A percentile compares a stretch with the other conserved stretches of the same genome.
Conservation (phyloP, 148 eudicot species). For the Dianthus caryophyllus region DNA sequence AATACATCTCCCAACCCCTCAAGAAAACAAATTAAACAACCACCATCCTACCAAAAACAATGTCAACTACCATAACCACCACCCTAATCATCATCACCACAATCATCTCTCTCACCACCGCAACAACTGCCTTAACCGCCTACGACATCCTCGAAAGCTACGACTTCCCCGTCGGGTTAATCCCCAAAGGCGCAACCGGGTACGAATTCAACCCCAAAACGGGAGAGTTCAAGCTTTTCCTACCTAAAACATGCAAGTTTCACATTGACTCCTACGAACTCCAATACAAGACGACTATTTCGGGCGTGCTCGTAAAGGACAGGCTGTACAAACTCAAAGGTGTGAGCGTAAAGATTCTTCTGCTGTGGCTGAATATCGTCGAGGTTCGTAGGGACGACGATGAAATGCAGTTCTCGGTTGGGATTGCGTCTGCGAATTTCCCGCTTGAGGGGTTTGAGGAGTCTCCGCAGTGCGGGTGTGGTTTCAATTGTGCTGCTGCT, state of each 20-base stretch:
- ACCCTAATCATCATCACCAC: slow-evolving; percentile 6
- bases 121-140: slow-evolving; percentile 19
- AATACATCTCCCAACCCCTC: too few species aligned
- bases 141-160: slow-evolving; percentile 43
- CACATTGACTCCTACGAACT: slow-evolving; percentile 41
- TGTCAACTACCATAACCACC: slow-evolving; percentile 6
- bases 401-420: slow-evolving; percentile 47
- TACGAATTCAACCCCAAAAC: slow-evolving; percentile 43
- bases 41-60: background rate
- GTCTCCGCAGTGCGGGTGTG: slow-evolving; percentile 57
- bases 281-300: slow-evolving; percentile 35
- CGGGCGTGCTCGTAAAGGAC: slow-evolving; percentile 27
- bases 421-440: slow-evolving; percentile 45
- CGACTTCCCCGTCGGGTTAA: slow-evolving; percentile 53
- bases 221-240: slow-evolving; percentile 37
- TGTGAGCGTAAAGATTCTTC: slow-evolving; percentile 39
- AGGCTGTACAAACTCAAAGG: slow-evolving; percentile 37
- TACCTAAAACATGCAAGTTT: slow-evolving; percentile 41
- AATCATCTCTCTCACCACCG: background rate
- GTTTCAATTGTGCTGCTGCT: slow-evolving; percentile 36
- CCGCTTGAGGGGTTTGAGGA: slow-evolving; percentile 36
- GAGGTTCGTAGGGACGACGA: slow-evolving; percentile 40
- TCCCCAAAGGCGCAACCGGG: slow-evolving; percentile 49
- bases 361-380: slow-evolving; percentile 46
- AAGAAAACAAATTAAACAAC: too few species aligned